These are phyloP conservation scores for Lasiodiplodia sp. DNA, from an alignment of 2,329 filamentous ascomycete species.

Conservation along the genomic window DNA sequence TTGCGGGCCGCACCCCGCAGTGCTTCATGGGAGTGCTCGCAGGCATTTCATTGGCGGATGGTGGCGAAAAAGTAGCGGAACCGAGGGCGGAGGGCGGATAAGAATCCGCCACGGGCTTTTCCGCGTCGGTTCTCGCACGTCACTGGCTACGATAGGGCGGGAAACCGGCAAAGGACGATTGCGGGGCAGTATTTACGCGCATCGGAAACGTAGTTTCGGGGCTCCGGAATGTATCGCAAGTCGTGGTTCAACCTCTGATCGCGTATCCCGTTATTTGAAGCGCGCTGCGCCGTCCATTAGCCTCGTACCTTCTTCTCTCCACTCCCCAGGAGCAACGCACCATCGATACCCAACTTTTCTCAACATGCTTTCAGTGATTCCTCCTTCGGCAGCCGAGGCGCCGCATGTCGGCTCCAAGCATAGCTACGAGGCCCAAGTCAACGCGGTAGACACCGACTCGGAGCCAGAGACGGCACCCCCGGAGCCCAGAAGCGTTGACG, in stretches of 20 bases:
- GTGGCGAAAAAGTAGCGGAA: background rate
- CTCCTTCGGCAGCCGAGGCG: slow-evolving; percentile 11
- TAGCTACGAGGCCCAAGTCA: slow-evolving; percentile 8
- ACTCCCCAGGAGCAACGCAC: background rate
- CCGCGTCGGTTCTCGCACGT: background rate
- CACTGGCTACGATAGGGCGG: background rate
- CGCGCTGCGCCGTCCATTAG: background rate
- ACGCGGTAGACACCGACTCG: slow-evolving; percentile 14
- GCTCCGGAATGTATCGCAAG: background rate
- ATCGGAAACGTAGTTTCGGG: slow-evolving; percentile 10
- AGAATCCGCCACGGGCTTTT: slow-evolving; percentile 1
- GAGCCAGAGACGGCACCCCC: slow-evolving; percentile 7
- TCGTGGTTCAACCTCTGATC: background rate
- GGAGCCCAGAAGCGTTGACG: slow-evolving; percentile 45
- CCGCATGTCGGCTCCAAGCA: slow-evolving; percentile 6
- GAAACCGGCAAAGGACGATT: slow-evolving; percentile 7
- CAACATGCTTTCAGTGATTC: slow-evolving; percentile 17
- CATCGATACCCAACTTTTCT: background rate
- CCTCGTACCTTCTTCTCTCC: background rate
- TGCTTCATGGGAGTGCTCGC: background rate
- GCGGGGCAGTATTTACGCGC: background rate
- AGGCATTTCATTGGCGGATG: background rate
- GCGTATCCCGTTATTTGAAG: slow-evolving; percentile 7
- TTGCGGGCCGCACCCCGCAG: background rate
- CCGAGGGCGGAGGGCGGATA: slow-evolving; percentile 9